Percentiles rank a stretch among this genome's conserved stretches.
Evolutionary conservation across 2,329 filamentous ascomycete genomes (phyloP).

Genomic region (Rutstroemia sydowiana): DNA sequence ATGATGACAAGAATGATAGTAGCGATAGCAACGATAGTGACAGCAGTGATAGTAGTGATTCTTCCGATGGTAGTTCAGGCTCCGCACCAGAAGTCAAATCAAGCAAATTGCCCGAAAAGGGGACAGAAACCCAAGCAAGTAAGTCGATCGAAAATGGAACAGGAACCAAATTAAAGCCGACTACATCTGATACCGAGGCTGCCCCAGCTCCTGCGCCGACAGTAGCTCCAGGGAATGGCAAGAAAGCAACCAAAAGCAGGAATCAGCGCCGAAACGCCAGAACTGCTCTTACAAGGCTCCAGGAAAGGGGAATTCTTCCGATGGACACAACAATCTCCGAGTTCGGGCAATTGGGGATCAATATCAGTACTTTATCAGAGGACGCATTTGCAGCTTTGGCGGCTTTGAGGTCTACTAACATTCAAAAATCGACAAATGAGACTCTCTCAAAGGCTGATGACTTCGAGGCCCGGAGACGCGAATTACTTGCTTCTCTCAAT

Average conservation of each 20-base stretch:
- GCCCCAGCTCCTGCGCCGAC: neutral
- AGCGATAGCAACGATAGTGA: constrained; percentile 15
- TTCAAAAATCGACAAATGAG: neutral
- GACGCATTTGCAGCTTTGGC: constrained; percentile 18
- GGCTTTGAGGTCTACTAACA: constrained; percentile 15
- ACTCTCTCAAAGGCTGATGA: constrained; percentile 27
- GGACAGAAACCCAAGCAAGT: too few relatives aligned
- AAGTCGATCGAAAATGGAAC: too few relatives aligned
- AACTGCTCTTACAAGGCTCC: constrained; percentile 43
- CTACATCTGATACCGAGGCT: neutral
- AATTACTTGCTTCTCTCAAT: constrained; percentile 43
- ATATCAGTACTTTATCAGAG: constrained; percentile 18
- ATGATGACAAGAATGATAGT: too few relatives aligned
- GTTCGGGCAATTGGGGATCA: constrained; percentile 34
- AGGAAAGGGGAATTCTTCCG: constrained; percentile 44
- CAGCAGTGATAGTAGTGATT: constrained; percentile 21
- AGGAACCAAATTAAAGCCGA: neutral
- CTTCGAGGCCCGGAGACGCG: constrained; percentile 43
- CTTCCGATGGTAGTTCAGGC: constrained; percentile 27
- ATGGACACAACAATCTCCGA: constrained; percentile 43
- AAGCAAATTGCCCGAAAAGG: constrained; percentile 30
- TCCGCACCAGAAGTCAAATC: constrained; percentile 34
- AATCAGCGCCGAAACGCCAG: constrained; percentile 46
- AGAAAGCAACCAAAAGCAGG: constrained; percentile 42
- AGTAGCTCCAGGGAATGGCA: constrained; percentile 41